phyloP scores from a whole-genome alignment of 208 protist genomes.

The Leishmania tropica region DNA sequence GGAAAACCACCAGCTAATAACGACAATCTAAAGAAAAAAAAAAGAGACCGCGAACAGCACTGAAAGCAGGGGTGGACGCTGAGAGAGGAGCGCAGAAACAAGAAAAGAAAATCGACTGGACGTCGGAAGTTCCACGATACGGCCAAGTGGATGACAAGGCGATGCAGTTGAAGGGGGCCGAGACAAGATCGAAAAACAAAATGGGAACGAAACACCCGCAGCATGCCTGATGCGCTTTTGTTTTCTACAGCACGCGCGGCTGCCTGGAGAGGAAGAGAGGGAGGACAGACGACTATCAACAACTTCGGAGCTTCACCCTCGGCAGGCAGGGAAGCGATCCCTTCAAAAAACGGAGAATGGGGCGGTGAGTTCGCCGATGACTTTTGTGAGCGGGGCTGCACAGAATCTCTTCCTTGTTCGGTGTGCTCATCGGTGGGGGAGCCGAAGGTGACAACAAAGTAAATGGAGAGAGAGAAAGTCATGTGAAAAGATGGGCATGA shows the following conservation, averaged over 20 bases:
- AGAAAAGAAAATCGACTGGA: no score
- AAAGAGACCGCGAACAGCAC: background rate
- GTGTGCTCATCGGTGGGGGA: background rate
- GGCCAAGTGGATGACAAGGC: background rate
- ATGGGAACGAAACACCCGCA: background rate
- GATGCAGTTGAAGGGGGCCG: background rate
- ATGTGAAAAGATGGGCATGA: no score
- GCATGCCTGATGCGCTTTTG: background rate
- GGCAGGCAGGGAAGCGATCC: background rate
- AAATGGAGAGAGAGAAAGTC: background rate
- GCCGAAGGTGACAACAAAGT: background rate
- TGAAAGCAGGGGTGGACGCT: background rate
- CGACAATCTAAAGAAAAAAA: background rate
- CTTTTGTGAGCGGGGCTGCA: background rate
- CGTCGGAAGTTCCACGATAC: background rate
- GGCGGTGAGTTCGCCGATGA: background rate
- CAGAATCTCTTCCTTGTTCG: background rate
- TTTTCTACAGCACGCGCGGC: background rate
- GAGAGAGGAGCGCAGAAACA: no score
- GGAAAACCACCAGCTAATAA: background rate
- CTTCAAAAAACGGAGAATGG: background rate
- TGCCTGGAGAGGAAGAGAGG: background rate
- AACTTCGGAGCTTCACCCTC: background rate
- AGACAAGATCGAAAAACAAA: constrained; percentile 10
- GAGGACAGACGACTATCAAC: background rate